Evolutionary conservation across 139 green algal species (phyloP).

Genomic region (Micractinium conductrix): DNA sequence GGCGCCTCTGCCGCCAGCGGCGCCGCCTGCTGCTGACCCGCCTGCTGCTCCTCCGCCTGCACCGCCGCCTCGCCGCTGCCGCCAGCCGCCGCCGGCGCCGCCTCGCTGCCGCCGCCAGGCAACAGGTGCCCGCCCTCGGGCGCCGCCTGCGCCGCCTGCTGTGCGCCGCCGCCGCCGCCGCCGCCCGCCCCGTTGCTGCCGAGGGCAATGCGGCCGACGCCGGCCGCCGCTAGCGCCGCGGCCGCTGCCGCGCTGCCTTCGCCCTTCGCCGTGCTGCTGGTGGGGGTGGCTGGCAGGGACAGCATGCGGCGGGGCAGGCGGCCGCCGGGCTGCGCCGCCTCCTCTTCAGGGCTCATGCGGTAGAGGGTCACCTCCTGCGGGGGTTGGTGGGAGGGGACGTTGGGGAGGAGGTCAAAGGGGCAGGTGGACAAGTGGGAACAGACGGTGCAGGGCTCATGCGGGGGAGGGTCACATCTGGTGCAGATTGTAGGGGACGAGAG

Average conservation of each 20-base stretch:
- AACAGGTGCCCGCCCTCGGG: neutral
- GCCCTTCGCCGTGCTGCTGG: neutral
- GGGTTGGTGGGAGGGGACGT: neutral
- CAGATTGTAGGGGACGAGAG: neutral
- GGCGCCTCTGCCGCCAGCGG: too few relatives aligned
- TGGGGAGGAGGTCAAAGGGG: too few relatives aligned
- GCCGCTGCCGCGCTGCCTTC: neutral
- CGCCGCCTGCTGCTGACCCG: neutral
- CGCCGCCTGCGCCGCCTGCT: neutral
- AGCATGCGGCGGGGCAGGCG: slow-evolving; percentile 26
- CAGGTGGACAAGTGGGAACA: neutral
- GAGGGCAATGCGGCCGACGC: neutral
- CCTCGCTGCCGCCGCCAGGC: neutral
- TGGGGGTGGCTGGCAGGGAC: slow-evolving; percentile 1
- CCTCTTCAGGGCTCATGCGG: slow-evolving; percentile 41
- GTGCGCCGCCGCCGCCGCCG: neutral
- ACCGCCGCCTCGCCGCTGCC: too few relatives aligned
- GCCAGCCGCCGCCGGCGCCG: neutral
- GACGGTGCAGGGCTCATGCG: too few relatives aligned
- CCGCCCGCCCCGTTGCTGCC: neutral
- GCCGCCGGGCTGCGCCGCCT: neutral
- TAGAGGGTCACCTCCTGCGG: slow-evolving; percentile 85
- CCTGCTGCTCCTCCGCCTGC: neutral
- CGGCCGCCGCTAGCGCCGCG: neutral
- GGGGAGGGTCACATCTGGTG: too few relatives aligned